Conservation (phyloP, 2,329 filamentous ascomycete species). For the Periconia sp. region DNA sequence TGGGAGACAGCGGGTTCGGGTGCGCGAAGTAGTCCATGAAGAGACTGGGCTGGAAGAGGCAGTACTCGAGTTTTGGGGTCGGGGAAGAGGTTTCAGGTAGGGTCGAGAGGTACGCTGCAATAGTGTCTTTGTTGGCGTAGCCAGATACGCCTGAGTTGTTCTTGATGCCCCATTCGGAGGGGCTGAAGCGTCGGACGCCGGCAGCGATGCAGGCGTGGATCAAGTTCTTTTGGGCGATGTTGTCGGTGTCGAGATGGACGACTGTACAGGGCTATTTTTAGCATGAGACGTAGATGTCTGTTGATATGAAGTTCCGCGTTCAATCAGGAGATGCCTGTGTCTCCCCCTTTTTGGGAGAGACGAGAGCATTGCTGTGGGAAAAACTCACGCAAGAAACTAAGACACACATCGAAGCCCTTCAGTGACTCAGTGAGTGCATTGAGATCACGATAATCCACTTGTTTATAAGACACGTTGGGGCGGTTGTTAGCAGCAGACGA, state of each 20-base stretch:
- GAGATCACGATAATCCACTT: conserved; percentile 50
- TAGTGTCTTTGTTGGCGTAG: conserved; percentile 55
- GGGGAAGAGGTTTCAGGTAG: conserved; percentile 48
- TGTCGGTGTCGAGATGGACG: conserved; percentile 26
- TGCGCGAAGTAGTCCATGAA: conserved; percentile 59
- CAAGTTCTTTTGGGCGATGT: conserved; percentile 29
- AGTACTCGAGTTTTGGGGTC: conserved; percentile 56
- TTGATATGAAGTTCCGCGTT: too few relatives aligned
- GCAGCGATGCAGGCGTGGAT: conserved; percentile 36
- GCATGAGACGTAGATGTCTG: too few relatives aligned
- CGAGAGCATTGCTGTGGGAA: too few relatives aligned
- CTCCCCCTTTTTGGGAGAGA: background rate
- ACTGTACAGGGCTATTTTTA: conserved; percentile 4
- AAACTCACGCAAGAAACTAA: conserved; percentile 45
- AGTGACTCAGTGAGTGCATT: conserved; percentile 43
- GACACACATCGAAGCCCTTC: conserved; percentile 51
- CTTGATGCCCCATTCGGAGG: conserved; percentile 34
- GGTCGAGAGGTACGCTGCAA: conserved; percentile 53
- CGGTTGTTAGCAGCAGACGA: conserved; percentile 7
- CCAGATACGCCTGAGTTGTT: conserved; percentile 45
- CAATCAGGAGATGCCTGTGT: background rate
- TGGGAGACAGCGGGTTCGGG: conserved; percentile 51
- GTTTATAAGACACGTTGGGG: conserved; percentile 43
- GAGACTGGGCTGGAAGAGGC: conserved; percentile 57
- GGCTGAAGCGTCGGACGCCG: conserved; percentile 32